These are phyloP conservation scores for Boletellus ananas DNA, from an alignment of 768 basidiomycete genomes.

Conservation along the genomic window DNA sequence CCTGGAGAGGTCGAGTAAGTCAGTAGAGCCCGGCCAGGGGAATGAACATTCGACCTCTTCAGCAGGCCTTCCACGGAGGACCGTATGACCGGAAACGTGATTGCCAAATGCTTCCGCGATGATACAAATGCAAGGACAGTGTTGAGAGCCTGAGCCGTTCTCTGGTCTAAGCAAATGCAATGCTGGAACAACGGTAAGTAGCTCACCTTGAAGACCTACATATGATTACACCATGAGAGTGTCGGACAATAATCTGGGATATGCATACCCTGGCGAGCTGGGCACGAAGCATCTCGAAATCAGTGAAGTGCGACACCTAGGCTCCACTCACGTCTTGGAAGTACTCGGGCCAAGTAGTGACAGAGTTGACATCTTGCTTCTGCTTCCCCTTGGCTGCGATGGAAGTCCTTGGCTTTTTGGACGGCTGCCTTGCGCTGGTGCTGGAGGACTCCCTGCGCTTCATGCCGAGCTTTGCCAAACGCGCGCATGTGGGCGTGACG, in stretches of 20 bases:
- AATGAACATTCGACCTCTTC: conserved; percentile 50
- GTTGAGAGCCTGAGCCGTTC: conserved; percentile 63
- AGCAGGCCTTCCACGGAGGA: conserved; percentile 78
- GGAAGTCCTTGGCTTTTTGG: conserved; percentile 18
- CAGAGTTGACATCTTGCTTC: conserved; percentile 3
- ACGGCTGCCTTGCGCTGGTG: background rate
- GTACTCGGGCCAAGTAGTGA: conserved; percentile 54
- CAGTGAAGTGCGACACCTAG: background rate
- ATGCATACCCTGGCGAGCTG: conserved; percentile 59
- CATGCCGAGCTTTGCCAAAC: conserved; percentile 2
- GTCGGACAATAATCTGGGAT: accelerated
- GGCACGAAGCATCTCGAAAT: conserved; percentile 2
- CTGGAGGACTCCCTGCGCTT: conserved; percentile 11
- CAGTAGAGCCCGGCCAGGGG: background rate
- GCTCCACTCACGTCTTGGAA: conserved; percentile 46
- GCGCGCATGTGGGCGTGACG: conserved; percentile 9
- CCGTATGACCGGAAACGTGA: conserved; percentile 71
- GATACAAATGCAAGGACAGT: conserved; percentile 87
- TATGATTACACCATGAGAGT: background rate
- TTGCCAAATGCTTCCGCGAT: conserved; percentile 73
- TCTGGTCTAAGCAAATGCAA: background rate
- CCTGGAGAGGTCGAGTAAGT: conserved; percentile 35
- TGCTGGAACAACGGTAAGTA: background rate
- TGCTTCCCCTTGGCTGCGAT: conserved; percentile 17
- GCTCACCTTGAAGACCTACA: conserved; percentile 44